Conservation (phyloP, 495 filamentous ascomycete species). For the Penicillium atrosanguineum region DNA sequence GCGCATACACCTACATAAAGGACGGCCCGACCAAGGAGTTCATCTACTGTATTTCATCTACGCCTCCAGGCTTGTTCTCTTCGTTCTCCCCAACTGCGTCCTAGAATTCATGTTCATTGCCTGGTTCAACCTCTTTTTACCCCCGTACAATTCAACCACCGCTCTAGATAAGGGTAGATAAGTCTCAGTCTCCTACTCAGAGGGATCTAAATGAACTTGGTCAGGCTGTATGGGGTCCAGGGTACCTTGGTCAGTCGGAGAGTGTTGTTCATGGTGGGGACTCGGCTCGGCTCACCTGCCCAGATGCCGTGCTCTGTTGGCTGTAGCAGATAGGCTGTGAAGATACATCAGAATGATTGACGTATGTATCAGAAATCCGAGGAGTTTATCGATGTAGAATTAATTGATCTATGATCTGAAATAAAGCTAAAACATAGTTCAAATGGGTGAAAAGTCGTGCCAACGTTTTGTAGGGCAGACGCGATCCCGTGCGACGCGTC, state of each 20-base stretch:
- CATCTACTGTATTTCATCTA: too few species aligned
- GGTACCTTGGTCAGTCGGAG: not conserved
- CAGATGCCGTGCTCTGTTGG: not conserved
- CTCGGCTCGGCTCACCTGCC: not conserved
- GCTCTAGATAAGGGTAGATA: too few species aligned
- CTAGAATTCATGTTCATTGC: too few species aligned
- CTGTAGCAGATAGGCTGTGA: not conserved
- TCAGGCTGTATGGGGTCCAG: too few species aligned
- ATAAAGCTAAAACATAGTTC: not conserved
- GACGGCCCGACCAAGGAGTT: too few species aligned
- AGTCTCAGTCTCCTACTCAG: too few species aligned
- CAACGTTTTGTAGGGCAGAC: slow-evolving; percentile 17
- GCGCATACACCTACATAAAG: too few species aligned
- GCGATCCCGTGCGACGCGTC: slow-evolving; percentile 31
- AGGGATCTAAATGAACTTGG: too few species aligned
- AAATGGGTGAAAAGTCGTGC: not conserved
- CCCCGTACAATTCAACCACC: too few species aligned
- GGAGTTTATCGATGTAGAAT: not conserved
- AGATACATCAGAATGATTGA: not conserved
- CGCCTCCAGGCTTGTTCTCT: too few species aligned
- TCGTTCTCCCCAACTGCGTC: too few species aligned
- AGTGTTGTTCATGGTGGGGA: not conserved
- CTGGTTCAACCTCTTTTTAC: too few species aligned
- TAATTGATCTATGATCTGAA: not conserved
- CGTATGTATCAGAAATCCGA: not conserved